Evolutionary conservation across 2,329 filamentous ascomycete species (phyloP).

Genomic region (Trematosphaeria pertusa): DNA sequence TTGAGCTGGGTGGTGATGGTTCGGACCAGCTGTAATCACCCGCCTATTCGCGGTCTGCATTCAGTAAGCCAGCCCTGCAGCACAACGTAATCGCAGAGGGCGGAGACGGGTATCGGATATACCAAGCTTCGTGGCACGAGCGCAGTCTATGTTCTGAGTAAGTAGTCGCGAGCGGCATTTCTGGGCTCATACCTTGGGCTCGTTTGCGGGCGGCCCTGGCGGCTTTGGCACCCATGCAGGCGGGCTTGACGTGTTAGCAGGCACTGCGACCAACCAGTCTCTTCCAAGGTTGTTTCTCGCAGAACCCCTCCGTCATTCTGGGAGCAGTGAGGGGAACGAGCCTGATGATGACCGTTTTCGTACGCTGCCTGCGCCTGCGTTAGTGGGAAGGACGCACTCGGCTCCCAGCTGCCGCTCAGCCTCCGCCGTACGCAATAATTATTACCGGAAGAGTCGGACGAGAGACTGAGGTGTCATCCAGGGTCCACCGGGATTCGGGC

Average conservation of each 20-base stretch:
- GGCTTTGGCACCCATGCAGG: constrained; percentile 1
- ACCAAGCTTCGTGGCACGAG: constrained; percentile 6
- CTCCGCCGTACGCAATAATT: constrained; percentile 9
- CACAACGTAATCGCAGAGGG: constrained; percentile 25
- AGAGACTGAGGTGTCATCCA: too few species aligned
- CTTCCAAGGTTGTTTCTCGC: too few species aligned
- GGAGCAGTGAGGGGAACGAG: constrained; percentile 5
- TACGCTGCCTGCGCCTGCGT: background rate
- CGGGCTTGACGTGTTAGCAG: background rate
- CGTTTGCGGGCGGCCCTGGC: too few species aligned
- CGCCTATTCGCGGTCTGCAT: background rate
- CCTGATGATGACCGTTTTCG: background rate
- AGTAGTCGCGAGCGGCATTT: too few species aligned
- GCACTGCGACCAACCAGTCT: too few species aligned
- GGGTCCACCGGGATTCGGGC: too few species aligned
- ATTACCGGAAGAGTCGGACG: constrained; percentile 12
- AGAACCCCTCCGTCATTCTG: constrained; percentile 1
- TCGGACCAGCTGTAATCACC: background rate
- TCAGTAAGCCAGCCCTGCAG: constrained; percentile 20
- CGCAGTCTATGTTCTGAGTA: too few species aligned
- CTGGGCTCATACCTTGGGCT: too few species aligned
- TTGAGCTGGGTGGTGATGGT: background rate
- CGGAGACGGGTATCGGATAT: too few species aligned
- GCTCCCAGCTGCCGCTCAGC: constrained; percentile 10
- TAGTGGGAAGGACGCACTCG: background rate